These are phyloP conservation scores for Nicotiana attenuata DNA, from an alignment of 257 asterid species.

Conservation along the genomic window DNA sequence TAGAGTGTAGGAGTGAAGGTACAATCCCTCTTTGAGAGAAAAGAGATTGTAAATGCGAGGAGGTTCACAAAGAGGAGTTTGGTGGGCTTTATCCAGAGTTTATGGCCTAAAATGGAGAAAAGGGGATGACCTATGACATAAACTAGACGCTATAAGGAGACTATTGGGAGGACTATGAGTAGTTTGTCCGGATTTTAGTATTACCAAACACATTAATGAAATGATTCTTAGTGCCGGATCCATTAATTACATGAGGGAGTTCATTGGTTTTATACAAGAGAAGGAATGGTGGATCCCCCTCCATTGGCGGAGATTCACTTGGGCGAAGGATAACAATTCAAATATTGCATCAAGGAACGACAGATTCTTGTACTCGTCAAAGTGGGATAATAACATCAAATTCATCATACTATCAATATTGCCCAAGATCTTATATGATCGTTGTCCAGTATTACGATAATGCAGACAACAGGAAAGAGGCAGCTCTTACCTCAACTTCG, in stretches of 20 bases:
- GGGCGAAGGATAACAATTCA: neutral
- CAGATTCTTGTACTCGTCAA: neutral
- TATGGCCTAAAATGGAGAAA: neutral
- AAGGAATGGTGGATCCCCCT: neutral
- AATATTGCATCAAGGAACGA: neutral
- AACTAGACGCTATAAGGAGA: neutral
- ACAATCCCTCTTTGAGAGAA: neutral
- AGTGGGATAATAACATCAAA: neutral
- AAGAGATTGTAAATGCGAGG: neutral
- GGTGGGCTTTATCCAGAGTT: neutral
- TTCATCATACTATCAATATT: neutral
- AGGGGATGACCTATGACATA: too few species aligned
- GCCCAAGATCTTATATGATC: neutral
- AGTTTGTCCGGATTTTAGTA: too few species aligned
- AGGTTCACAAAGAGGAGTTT: neutral
- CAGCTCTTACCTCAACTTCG: neutral
- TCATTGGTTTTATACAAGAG: too few species aligned
- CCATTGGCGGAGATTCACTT: neutral
- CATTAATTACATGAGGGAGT: too few species aligned
- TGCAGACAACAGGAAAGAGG: neutral
- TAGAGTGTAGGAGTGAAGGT: neutral
- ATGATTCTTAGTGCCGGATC: neutral
- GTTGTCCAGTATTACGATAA: neutral
- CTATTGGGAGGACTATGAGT: too few species aligned
- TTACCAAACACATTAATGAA: too few species aligned